These are phyloP conservation scores for Pachysandra terminalis DNA, from an alignment of 164 flowering plant genomes.

Conservation along the genomic window DNA sequence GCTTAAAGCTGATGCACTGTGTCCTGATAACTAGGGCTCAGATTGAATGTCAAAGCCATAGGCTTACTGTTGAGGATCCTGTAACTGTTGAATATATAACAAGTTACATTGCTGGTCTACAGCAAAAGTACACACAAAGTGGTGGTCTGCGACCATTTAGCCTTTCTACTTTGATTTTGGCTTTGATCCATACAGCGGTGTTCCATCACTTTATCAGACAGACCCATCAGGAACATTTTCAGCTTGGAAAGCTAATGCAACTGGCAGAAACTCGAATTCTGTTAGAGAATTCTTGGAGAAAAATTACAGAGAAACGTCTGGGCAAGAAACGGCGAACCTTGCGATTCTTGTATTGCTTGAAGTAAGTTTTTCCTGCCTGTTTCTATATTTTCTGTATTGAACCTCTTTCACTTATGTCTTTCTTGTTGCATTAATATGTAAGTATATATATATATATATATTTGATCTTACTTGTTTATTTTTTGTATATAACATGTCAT, in stretches of 20 bases:
- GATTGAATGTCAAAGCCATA: constrained; percentile 95
- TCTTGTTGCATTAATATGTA: no score
- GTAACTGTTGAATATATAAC: constrained; percentile 96
- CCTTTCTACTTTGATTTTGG: constrained; percentile 91
- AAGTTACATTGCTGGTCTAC: constrained; percentile 95
- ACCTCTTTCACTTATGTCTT: not conserved
- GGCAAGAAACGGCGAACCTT: constrained; percentile 88
- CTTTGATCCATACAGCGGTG: constrained; percentile 84
- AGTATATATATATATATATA: no score
- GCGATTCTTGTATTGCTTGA: constrained; percentile 94
- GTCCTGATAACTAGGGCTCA: constrained; percentile 88
- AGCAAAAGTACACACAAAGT: constrained; percentile 97
- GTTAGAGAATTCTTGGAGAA: constrained; percentile 90
- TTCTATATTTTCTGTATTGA: not conserved
- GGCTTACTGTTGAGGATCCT: constrained; percentile 95
- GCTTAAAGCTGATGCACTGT: constrained; percentile 95
- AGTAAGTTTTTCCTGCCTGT: constrained; percentile 43
- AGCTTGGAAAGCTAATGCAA: constrained; percentile 98
- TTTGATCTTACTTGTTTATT: no score
- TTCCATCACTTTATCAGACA: constrained; percentile 91
- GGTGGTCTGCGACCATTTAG: constrained; percentile 99
- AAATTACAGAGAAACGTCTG: constrained; percentile 93
- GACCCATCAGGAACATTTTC: constrained; percentile 99
- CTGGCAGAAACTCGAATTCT: constrained; percentile 95
- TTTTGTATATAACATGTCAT: no score